Conservation (phyloP, 768 basidiomycete species). For the Suillus subluteus region DNA sequence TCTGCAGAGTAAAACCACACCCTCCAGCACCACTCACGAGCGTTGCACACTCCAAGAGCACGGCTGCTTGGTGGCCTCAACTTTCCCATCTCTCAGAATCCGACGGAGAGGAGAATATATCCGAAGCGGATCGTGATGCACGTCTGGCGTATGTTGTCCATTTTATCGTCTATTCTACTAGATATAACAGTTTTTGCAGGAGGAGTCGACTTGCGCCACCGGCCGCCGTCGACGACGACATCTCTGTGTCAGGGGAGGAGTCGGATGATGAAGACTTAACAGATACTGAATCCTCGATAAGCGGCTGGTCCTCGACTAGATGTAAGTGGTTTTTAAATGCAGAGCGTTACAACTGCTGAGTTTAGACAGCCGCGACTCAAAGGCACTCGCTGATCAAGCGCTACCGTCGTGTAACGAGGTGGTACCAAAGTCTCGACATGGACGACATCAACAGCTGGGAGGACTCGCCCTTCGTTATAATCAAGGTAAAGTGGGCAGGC, state of each 20-base stretch:
- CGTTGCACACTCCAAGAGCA: background rate
- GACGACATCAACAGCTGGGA: conserved; percentile 47
- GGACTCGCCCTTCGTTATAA: conserved; percentile 47
- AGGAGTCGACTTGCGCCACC: conserved; percentile 54
- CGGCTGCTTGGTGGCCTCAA: conserved; percentile 22
- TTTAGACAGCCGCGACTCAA: conserved; percentile 20
- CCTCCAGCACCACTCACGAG: conserved; percentile 11
- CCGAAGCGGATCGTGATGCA: conserved; percentile 72
- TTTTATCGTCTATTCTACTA: conserved; percentile 1
- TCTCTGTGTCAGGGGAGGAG: conserved; percentile 70
- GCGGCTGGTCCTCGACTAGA: conserved; percentile 46
- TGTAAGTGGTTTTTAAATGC: conserved; percentile 18
- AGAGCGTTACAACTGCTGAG: conserved; percentile 18
- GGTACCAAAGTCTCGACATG: conserved; percentile 45
- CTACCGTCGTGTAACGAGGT: conserved; percentile 53
- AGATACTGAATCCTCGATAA: conserved; percentile 44
- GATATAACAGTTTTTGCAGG: conserved; percentile 33
- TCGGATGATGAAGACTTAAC: conserved; percentile 77
- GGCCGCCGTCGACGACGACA: conserved; percentile 45
- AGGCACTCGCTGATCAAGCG: conserved; percentile 39
- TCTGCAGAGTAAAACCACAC: conserved; percentile 18
- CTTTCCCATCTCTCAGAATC: conserved; percentile 56
- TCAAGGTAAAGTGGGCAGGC: conserved; percentile 40
- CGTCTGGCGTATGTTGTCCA: conserved; percentile 60
- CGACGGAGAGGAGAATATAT: conserved; percentile 62